Conservation (phyloP, 192 early-diverging fungal genomes). For the Gonapodya prolifera region DNA sequence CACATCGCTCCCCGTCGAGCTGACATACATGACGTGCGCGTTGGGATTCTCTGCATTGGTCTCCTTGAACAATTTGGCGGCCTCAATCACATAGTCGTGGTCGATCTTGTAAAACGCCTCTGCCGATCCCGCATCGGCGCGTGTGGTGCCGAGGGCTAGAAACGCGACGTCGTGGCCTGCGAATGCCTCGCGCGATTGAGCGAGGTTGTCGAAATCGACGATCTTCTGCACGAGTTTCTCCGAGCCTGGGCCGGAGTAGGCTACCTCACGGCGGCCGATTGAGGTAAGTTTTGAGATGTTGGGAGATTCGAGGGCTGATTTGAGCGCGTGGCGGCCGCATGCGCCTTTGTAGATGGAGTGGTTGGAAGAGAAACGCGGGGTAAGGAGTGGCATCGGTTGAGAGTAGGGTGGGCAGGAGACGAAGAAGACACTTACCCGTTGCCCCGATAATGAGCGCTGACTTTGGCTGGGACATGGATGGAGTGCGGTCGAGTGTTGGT, state of each 20-base stretch:
- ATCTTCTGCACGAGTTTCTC: constrained; percentile 49
- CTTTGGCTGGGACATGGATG: too few relatives aligned
- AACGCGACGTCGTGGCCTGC: constrained; percentile 43
- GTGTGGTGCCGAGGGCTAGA: constrained; percentile 62
- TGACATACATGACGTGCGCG: constrained; percentile 6
- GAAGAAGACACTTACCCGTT: not conserved
- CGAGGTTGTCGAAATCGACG: constrained; percentile 63
- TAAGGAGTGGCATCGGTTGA: not conserved
- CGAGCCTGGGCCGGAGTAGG: constrained; percentile 21
- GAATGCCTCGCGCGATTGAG: constrained; percentile 21
- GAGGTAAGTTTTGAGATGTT: constrained; percentile 36
- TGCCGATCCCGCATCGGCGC: constrained; percentile 43
- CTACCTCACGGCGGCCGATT: constrained; percentile 33
- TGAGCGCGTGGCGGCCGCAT: not conserved
- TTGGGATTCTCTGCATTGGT: constrained; percentile 25
- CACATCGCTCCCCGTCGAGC: constrained; percentile 29
- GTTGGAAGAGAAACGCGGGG: not conserved
- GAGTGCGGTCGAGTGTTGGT: too few relatives aligned
- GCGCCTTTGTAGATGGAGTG: not conserved
- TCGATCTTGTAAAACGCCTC: constrained; percentile 64
- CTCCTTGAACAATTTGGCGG: constrained; percentile 43
- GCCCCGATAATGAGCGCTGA: not conserved
- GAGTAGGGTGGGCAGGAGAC: too few relatives aligned
- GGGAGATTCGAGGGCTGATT: constrained; percentile 17
- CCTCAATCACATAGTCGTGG: constrained; percentile 58